phyloP scores from a whole-genome alignment of 2,329 filamentous ascomycete species.

The Xylogone sp. region DNA sequence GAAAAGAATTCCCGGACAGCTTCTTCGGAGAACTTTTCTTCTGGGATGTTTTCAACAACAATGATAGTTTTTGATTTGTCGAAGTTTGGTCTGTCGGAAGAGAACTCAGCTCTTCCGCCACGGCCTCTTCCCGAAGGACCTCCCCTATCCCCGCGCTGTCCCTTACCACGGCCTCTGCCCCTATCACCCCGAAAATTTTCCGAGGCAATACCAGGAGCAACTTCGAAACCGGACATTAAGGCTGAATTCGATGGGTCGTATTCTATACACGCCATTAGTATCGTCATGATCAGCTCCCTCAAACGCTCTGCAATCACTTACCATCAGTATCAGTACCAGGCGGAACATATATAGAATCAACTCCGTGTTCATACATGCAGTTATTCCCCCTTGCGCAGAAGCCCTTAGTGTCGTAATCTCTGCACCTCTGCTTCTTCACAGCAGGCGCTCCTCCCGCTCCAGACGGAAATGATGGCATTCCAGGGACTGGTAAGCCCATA shows the following conservation, averaged over 20 bases:
- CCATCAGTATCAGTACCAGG: slow-evolving; percentile 27
- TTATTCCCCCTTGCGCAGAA: slow-evolving; percentile 64
- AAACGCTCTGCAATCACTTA: too few species aligned
- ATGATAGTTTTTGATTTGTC: slow-evolving; percentile 64
- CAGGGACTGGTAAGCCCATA: slow-evolving; percentile 45
- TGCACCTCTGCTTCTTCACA: slow-evolving; percentile 44
- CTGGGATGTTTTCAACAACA: slow-evolving; percentile 75
- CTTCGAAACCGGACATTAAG: slow-evolving; percentile 28
- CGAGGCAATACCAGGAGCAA: not conserved
- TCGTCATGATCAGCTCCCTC: too few species aligned
- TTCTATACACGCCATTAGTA: slow-evolving; percentile 31
- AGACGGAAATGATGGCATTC: slow-evolving; percentile 32
- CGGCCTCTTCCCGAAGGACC: slow-evolving; percentile 13
- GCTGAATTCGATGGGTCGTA: slow-evolving; percentile 57
- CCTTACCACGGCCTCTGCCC: slow-evolving; percentile 28
- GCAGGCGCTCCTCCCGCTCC: slow-evolving; percentile 1
- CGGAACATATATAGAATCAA: slow-evolving; percentile 41
- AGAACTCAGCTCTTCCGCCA: slow-evolving; percentile 50
- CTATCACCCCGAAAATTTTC: slow-evolving; percentile 17
- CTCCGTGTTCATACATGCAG: slow-evolving; percentile 68
- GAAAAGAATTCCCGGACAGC: slow-evolving; percentile 65
- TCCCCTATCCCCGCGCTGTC: slow-evolving; percentile 24
- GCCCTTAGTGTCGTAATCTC: slow-evolving; percentile 69
- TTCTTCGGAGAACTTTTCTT: slow-evolving; percentile 64
- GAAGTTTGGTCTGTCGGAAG: slow-evolving; percentile 56